Conservation (phyloP, 2,329 filamentous ascomycete species). For the Boeremia exigua region DNA sequence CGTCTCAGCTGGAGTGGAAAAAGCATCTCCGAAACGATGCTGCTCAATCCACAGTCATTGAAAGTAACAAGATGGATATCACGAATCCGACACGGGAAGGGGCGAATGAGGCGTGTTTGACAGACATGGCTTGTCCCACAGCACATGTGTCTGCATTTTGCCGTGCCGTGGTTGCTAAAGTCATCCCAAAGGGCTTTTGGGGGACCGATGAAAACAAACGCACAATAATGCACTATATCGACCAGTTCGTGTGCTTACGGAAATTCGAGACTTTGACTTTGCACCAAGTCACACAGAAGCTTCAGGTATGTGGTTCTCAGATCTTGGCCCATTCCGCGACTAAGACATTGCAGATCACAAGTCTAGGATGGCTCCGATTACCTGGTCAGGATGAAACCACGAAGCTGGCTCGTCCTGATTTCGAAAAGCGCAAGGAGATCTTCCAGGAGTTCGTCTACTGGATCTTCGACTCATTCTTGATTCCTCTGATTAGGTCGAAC, state of each 20-base stretch:
- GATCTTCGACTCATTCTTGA: slow-evolving; percentile 86
- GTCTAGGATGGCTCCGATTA: slow-evolving; percentile 75
- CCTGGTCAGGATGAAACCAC: slow-evolving; percentile 51
- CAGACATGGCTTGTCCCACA: slow-evolving; percentile 70
- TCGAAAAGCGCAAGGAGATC: slow-evolving; percentile 76
- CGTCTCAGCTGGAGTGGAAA: slow-evolving; percentile 35
- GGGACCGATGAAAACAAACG: slow-evolving; percentile 70
- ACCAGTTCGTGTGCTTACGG: slow-evolving; percentile 77
- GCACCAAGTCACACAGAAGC: slow-evolving; percentile 75
- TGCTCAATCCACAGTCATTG: slow-evolving; percentile 8
- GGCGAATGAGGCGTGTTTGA: slow-evolving; percentile 52
- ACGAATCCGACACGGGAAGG: not conserved
- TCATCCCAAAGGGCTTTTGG: slow-evolving; percentile 80
- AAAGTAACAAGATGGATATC: slow-evolving; percentile 10
- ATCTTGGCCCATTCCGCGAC: slow-evolving; percentile 16
- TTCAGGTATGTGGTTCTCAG: slow-evolving; percentile 65
- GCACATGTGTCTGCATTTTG: slow-evolving; percentile 85
- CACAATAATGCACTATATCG: slow-evolving; percentile 70
- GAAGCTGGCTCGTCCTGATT: slow-evolving; percentile 74
- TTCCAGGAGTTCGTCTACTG: slow-evolving; percentile 90
- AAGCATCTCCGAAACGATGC: slow-evolving; percentile 23
- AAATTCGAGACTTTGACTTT: slow-evolving; percentile 82
- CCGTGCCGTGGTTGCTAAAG: slow-evolving; percentile 71
- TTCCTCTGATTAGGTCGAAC: slow-evolving; percentile 83
- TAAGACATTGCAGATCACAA: slow-evolving; percentile 61